A percentile compares a stretch with the other conserved stretches of the same genome.
Conservation (phyloP, 495 filamentous ascomycete species). For the Podospora didyma region DNA sequence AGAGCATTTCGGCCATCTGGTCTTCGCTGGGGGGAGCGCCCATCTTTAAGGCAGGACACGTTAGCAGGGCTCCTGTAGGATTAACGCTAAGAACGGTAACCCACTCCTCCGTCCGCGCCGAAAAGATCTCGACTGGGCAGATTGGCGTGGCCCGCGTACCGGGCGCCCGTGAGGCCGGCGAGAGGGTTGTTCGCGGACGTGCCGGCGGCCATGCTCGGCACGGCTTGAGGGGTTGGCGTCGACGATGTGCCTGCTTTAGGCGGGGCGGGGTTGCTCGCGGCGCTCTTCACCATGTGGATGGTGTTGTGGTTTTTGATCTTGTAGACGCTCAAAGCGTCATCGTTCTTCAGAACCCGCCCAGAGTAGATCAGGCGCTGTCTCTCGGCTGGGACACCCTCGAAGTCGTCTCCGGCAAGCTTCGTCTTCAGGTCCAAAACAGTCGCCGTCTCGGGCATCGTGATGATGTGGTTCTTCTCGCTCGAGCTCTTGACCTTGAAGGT, state of each 20-base stretch:
- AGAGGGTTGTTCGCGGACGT: constrained; percentile 81
- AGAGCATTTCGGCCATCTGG: constrained; percentile 75
- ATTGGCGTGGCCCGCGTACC: constrained; percentile 88
- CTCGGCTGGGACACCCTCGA: constrained; percentile 78
- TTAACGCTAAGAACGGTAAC: constrained; percentile 31
- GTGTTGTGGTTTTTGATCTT: constrained; percentile 97
- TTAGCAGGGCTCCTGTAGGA: constrained; percentile 20
- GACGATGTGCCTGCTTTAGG: constrained; percentile 46
- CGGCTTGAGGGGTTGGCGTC: constrained; percentile 50
- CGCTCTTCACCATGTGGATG: constrained; percentile 92
- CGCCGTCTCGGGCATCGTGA: constrained; percentile 74
- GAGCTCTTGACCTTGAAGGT: constrained; percentile 95
- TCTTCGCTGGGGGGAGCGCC: constrained; percentile 78
- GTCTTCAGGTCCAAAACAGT: constrained; percentile 83
- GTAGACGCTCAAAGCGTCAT: constrained; percentile 75
- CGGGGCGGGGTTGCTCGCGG: constrained; percentile 78
- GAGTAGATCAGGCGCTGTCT: constrained; percentile 96
- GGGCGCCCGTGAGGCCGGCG: constrained; percentile 85
- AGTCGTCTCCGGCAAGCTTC: constrained; percentile 74
- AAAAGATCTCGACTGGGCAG: constrained; percentile 87
- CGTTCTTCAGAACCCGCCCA: constrained; percentile 91
- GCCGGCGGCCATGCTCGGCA: constrained; percentile 91
- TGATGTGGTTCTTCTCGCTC: constrained; percentile 73
- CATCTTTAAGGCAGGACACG: constrained; percentile 65
- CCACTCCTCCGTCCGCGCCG: constrained; percentile 93